Percentiles rank a stretch among this genome's conserved stretches.
phyloP scores from a whole-genome alignment of 306 rosid species.

The Castanopsis chinensis region DNA sequence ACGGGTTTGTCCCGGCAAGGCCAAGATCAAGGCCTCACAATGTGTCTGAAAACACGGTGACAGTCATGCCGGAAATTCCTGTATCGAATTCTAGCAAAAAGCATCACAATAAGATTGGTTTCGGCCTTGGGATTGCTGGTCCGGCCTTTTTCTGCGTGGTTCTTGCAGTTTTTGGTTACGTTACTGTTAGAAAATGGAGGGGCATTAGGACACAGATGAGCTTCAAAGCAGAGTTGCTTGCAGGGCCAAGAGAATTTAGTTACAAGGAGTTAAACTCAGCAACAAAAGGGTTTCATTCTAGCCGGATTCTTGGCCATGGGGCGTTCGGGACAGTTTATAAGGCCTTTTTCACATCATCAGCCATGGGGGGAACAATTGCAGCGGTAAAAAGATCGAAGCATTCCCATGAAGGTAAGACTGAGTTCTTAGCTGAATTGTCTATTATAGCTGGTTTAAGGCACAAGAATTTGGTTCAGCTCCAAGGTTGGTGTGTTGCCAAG shows the following conservation, averaged over 20 bases:
- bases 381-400: constrained; percentile 56
- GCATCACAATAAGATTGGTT: constrained; percentile 32
- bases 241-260: constrained; percentile 67
- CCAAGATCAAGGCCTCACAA: constrained; percentile 38
- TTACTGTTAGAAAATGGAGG: constrained; percentile 47
- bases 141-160: constrained; percentile 42
- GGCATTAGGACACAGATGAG: constrained; percentile 26
- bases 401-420: constrained; percentile 54
- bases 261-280: constrained; percentile 63
- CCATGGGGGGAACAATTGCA: constrained; percentile 46
- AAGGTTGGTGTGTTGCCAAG: constrained; percentile 87
- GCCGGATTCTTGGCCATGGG: constrained; percentile 68
- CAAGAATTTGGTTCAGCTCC: constrained; percentile 77
- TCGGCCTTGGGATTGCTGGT: constrained; percentile 49
- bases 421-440: constrained; percentile 50
- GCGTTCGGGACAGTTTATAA: constrained; percentile 87
- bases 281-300: constrained; percentile 71
- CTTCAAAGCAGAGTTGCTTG: constrained; percentile 45
- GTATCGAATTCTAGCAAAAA: constrained; percentile 6
- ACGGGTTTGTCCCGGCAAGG: constrained; percentile 38
- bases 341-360: constrained; percentile 43
- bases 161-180: constrained; percentile 45
- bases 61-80: constrained; percentile 28
- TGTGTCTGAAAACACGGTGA: constrained; percentile 48
- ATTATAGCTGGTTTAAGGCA: constrained; percentile 80